Evolutionary conservation across 108 stramenopile genomes (phyloP).

Genomic region (Asterionellopsis glacialis): DNA sequence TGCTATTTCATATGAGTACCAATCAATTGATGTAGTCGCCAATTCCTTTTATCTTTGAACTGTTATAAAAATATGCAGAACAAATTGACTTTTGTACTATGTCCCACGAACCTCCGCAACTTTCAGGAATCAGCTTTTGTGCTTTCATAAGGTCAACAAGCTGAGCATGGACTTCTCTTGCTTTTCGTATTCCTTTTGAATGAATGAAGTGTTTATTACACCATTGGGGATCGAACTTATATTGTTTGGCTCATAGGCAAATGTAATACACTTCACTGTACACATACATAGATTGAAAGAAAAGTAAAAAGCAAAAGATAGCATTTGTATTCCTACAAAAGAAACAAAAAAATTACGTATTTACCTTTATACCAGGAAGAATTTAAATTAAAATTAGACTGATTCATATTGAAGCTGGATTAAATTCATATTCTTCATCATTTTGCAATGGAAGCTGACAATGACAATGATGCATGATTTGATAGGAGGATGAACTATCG

Average conservation of each 20-base stretch:
- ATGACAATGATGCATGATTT: too few relatives aligned
- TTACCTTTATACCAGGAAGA: too few relatives aligned
- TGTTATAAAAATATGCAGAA: conserved; percentile 97
- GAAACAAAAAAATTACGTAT: too few relatives aligned
- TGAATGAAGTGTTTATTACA: conserved; percentile 97
- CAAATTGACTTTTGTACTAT: conserved; percentile 95
- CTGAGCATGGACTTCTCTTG: conserved; percentile 95
- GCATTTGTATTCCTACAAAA: too few relatives aligned
- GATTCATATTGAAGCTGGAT: too few relatives aligned
- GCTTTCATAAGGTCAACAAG: conserved; percentile 95
- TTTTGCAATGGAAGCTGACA: too few relatives aligned
- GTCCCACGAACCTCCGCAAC: conserved; percentile 94
- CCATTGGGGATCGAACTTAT: conserved; percentile 92
- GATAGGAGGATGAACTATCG: too few relatives aligned
- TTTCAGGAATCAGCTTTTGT: conserved; percentile 76
- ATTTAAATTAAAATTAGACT: too few relatives aligned
- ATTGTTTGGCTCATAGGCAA: conserved; percentile 89
- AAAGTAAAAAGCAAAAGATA: too few relatives aligned
- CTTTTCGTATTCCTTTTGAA: conserved; percentile 92
- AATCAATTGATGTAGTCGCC: conserved; percentile 98
- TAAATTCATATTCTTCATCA: too few relatives aligned
- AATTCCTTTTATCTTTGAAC: conserved; percentile 95
- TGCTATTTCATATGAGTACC: too few relatives aligned
- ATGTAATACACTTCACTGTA: conserved; percentile 97
- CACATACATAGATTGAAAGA: too few relatives aligned